Percentiles rank a stretch among this genome's conserved stretches.
phyloP scores from a whole-genome alignment of 371 early-diverging fungal genomes.

The Funneliformis caledonium region DNA sequence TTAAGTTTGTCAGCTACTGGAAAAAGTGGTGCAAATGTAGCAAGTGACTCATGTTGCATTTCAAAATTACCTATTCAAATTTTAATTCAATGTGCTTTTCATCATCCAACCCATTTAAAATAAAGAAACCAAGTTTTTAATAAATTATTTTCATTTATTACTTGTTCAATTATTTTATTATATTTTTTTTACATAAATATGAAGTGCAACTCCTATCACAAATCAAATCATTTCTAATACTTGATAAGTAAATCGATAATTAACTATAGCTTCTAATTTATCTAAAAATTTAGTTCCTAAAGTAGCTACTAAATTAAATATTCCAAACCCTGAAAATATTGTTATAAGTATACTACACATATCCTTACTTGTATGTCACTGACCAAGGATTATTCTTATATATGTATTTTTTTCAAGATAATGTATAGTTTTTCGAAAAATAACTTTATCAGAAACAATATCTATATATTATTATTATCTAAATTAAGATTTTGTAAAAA shows the following conservation, averaged over 20 bases:
- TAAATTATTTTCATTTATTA: not conserved
- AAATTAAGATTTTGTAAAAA: too few relatives aligned
- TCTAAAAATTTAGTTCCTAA: not conserved
- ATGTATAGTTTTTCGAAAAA: too few relatives aligned
- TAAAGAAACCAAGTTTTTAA: too few relatives aligned
- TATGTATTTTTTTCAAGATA: too few relatives aligned
- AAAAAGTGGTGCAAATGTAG: conserved; percentile 29
- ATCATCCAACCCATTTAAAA: conserved; percentile 9
- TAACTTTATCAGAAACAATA: too few relatives aligned
- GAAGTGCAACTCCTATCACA: conserved; percentile 7
- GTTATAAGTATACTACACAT: too few relatives aligned
- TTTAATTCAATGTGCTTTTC: not conserved
- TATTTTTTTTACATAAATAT: not conserved
- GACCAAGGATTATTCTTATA: too few relatives aligned
- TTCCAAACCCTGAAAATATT: too few relatives aligned
- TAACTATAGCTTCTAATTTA: conserved; percentile 43
- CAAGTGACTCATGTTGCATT: not conserved
- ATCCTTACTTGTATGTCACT: too few relatives aligned
- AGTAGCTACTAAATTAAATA: too few relatives aligned
- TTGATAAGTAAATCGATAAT: too few relatives aligned
- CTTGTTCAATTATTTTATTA: not conserved
- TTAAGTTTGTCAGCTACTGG: not conserved
- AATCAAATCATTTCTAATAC: conserved; percentile 41
- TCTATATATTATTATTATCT: too few relatives aligned
- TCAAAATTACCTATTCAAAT: conserved; percentile 12